These are phyloP conservation scores for Neobulgaria alba DNA, from an alignment of 2,329 filamentous ascomycete genomes.

Conservation along the genomic window DNA sequence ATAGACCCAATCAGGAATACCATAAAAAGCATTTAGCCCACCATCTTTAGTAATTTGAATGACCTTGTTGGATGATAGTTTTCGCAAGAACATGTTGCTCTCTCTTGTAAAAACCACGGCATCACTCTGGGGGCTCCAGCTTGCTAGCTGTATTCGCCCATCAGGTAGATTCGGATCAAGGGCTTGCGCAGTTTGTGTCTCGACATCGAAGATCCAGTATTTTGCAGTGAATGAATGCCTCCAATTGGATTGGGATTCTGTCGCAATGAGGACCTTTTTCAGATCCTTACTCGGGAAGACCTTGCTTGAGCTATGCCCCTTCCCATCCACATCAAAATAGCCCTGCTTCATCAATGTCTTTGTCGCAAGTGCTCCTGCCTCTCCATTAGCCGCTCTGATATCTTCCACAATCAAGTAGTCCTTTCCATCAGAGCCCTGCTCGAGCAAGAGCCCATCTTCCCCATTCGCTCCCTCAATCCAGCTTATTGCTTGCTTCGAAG, in stretches of 20 bases:
- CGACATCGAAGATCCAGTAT: constrained; percentile 92
- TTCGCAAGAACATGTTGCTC: constrained; percentile 84
- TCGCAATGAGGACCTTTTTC: constrained; percentile 77
- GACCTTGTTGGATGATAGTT: constrained; percentile 36
- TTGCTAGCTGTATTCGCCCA: constrained; percentile 69
- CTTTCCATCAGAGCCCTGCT: constrained; percentile 54
- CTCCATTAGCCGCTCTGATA: constrained; percentile 50
- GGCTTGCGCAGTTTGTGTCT: constrained; percentile 66
- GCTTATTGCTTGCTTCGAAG: constrained; percentile 56
- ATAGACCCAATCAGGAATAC: constrained; percentile 95
- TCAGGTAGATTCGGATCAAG: constrained; percentile 61
- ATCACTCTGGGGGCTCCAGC: constrained; percentile 82
- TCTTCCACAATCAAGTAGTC: constrained; percentile 83
- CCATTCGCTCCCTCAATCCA: constrained; percentile 70
- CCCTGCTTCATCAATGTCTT: constrained; percentile 67
- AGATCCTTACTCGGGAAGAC: constrained; percentile 75
- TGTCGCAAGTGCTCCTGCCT: constrained; percentile 38
- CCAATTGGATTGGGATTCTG: constrained; percentile 68
- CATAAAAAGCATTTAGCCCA: constrained; percentile 83
- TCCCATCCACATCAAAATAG: constrained; percentile 51
- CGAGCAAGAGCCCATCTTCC: constrained; percentile 78
- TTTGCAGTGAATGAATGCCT: constrained; percentile 77
- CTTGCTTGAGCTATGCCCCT: constrained; percentile 46
- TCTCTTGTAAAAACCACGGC: constrained; percentile 81
- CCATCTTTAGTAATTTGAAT: constrained; percentile 76